Evolutionary conservation across 73 alveolate genomes (phyloP).

Genomic region (Durusdinium trenchii): DNA sequence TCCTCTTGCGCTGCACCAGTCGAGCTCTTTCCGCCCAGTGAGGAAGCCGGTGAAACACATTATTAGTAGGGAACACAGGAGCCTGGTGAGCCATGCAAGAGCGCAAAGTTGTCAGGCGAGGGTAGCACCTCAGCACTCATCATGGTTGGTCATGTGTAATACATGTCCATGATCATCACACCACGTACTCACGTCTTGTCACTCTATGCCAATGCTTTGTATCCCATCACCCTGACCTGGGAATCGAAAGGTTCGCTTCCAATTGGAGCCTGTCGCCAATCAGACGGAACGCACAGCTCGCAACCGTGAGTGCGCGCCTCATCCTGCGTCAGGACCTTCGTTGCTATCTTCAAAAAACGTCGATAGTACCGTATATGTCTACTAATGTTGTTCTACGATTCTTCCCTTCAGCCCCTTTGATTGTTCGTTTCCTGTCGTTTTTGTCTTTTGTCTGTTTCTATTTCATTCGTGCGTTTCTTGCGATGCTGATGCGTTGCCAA

Average conservation of each 20-base stretch:
- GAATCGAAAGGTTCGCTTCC: slow-evolving; percentile 23
- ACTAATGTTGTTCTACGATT: no score
- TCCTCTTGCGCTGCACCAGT: neutral
- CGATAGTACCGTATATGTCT: no score
- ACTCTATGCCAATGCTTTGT: neutral
- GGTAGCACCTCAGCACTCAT: slow-evolving; percentile 46
- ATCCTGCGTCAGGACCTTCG: no score
- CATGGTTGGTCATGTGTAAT: neutral
- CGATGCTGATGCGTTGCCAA: neutral
- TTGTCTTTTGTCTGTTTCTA: no score
- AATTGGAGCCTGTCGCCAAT: neutral
- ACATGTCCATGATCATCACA: no score
- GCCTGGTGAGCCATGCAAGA: slow-evolving; percentile 89
- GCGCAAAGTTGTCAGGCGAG: slow-evolving; percentile 56
- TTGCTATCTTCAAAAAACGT: no score
- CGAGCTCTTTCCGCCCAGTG: neutral
- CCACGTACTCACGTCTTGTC: neutral
- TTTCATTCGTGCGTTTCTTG: neutral
- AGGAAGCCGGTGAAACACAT: no score
- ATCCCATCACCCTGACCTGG: neutral
- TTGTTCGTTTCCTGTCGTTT: no score
- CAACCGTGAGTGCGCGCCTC: neutral
- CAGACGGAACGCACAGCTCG: neutral
- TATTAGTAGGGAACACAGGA: no score
- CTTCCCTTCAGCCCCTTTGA: no score